Evolutionary conservation across 2,329 filamentous ascomycete species (phyloP).

Genomic region (Pestalotiopsis sp.): DNA sequence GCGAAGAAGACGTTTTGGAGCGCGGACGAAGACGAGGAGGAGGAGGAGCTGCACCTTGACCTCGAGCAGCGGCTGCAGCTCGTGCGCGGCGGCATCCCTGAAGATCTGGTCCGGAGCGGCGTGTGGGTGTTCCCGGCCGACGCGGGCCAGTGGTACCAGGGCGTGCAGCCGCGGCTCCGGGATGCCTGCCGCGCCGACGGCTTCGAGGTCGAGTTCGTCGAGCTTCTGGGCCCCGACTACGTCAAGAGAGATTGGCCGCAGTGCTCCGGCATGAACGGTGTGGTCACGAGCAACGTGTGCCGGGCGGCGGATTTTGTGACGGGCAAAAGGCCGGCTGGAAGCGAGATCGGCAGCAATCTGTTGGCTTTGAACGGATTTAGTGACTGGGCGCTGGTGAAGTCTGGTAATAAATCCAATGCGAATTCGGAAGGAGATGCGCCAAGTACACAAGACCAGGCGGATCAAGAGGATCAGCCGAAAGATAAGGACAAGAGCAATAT

Average conservation of each 20-base stretch:
- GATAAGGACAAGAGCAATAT: background rate
- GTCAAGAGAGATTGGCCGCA: background rate
- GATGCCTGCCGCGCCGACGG: background rate
- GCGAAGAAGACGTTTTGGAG: no score
- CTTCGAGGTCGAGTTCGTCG: slow-evolving; percentile 10
- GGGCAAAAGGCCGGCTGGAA: background rate
- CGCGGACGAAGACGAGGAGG: background rate
- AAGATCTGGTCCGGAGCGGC: background rate
- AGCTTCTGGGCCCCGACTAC: slow-evolving; percentile 10
- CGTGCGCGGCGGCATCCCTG: background rate
- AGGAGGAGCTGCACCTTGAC: background rate
- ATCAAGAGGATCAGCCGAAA: background rate
- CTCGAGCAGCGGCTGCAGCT: slow-evolving; percentile 6
- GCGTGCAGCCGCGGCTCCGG: background rate
- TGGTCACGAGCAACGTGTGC: slow-evolving; percentile 12
- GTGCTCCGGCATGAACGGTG: slow-evolving; percentile 1
- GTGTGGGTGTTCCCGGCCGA: slow-evolving; percentile 10
- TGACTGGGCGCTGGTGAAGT: background rate
- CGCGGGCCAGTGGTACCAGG: slow-evolving; percentile 4
- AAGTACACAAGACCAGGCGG: background rate
- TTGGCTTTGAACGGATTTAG: background rate
- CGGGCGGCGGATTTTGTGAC: slow-evolving; percentile 11
- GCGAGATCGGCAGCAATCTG: background rate
- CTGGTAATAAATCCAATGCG: background rate
- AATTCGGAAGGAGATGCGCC: background rate